These are phyloP conservation scores for Pulveroboletus ravenelii DNA, from an alignment of 768 basidiomycete genomes.

Conservation along the genomic window DNA sequence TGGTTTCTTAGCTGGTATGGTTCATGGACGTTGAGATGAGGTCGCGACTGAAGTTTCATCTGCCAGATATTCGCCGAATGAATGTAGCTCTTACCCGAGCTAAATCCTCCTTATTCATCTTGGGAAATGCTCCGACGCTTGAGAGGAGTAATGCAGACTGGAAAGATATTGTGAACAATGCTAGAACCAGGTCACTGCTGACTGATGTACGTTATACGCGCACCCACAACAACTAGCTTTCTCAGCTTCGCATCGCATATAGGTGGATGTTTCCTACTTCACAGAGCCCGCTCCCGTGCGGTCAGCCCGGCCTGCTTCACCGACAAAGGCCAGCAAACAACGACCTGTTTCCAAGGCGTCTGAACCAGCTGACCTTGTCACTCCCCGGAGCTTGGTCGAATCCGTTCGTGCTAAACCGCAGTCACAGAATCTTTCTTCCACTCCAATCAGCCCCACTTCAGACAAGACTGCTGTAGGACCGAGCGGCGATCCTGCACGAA, in stretches of 20 bases:
- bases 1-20: conserved; percentile 81
- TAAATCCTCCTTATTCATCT: conserved; percentile 87
- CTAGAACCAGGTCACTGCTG: conserved; percentile 58
- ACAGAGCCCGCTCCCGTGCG: conserved; percentile 22
- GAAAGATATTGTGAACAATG: conserved; percentile 74
- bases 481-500: conserved; percentile 9
- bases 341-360: conserved; percentile 12
- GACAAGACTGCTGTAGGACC: not conserved
- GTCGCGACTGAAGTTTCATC: not conserved
- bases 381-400: conserved; percentile 35
- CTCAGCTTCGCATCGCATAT: not conserved
- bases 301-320: conserved; percentile 17
- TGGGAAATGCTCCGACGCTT: conserved; percentile 87
- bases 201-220: conserved; percentile 45
- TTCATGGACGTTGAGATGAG: not conserved
- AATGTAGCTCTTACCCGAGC: conserved; percentile 99
- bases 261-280: conserved; percentile 39
- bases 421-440: conserved; percentile 10
- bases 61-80: conserved; percentile 77
- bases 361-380: conserved; percentile 34
- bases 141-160: conserved; percentile 81
- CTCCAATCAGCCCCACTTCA: not conserved
- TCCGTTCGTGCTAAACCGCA: conserved; percentile 25
- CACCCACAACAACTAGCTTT: not conserved
- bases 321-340: conserved; percentile 21